phyloP scores from a whole-genome alignment of 2,329 filamentous ascomycete genomes.

The Coniella vitis region DNA sequence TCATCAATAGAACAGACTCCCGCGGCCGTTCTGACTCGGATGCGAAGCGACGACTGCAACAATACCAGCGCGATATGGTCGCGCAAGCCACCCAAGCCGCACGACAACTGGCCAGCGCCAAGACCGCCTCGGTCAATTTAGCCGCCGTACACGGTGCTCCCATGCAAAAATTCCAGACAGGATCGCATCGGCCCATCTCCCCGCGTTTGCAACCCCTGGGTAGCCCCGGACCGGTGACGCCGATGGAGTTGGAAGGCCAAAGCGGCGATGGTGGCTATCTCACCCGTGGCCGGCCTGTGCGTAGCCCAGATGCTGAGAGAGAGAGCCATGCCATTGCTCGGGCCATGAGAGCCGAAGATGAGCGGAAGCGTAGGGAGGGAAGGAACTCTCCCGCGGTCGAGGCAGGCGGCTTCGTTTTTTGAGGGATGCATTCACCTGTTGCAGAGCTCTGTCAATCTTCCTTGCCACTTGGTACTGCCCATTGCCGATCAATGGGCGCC shows the following conservation, averaged over 20 bases:
- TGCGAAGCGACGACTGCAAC: constrained; percentile 43
- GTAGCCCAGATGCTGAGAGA: constrained; percentile 17
- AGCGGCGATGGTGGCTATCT: constrained; percentile 32
- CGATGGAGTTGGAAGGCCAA: constrained; percentile 48
- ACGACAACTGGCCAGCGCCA: constrained; percentile 23
- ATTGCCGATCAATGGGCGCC: no score
- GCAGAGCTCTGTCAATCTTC: not conserved
- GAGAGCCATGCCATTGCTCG: constrained; percentile 24
- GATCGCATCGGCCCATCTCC: constrained; percentile 31
- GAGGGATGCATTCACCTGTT: not conserved
- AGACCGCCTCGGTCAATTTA: constrained; percentile 21
- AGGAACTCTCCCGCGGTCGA: constrained; percentile 27
- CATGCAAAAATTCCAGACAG: constrained; percentile 28
- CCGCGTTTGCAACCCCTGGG: constrained; percentile 46
- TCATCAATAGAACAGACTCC: constrained; percentile 16
- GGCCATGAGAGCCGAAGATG: constrained; percentile 27
- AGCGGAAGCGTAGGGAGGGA: constrained; percentile 26
- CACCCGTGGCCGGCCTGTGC: constrained; percentile 18
- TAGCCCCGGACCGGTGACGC: constrained; percentile 55
- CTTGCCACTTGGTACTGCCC: no score
- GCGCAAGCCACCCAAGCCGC: constrained; percentile 46
- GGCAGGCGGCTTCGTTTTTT: constrained; percentile 26
- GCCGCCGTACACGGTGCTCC: constrained; percentile 28
- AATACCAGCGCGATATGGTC: constrained; percentile 57
- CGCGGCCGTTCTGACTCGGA: constrained; percentile 38